These are phyloP conservation scores for Artemisia argyi DNA, from an alignment of 129 eudicot genomes.

Conservation along the genomic window DNA sequence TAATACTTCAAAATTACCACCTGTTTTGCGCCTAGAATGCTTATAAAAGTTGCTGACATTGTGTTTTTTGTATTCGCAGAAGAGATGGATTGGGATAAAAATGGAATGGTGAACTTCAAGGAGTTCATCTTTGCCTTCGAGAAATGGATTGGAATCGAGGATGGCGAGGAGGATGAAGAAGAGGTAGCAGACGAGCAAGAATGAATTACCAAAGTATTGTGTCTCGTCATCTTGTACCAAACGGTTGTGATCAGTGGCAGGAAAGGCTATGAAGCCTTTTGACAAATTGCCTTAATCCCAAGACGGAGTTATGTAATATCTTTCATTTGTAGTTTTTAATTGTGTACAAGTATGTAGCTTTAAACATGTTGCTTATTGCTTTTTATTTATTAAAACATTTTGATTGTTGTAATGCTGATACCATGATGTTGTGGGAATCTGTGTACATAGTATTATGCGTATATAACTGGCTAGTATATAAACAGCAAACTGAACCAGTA, in stretches of 20 bases:
- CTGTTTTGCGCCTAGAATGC: background rate
- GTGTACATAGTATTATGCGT: background rate
- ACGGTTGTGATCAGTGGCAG: slow-evolving; percentile 13
- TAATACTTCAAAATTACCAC: too few species aligned
- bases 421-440: background rate
- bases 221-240: background rate
- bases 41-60: background rate
- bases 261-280: slow-evolving; percentile 1
- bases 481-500: too few species aligned
- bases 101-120: slow-evolving; percentile 87
- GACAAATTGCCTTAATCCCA: background rate
- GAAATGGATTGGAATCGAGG: slow-evolving; percentile 81
- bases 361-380: slow-evolving; percentile 3
- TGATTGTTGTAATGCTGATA: slow-evolving; percentile 5
- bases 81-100: slow-evolving; percentile 89
- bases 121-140: slow-evolving; percentile 85
- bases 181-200: slow-evolving; percentile 11
- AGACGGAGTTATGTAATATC: slow-evolving; percentile 2
- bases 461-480: too few species aligned
- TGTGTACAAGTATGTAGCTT: slow-evolving; percentile 22
- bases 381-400: background rate
- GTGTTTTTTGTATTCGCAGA: slow-evolving; percentile 42
- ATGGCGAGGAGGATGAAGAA: slow-evolving; percentile 58
- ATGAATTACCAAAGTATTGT: background rate
- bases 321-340: slow-evolving; percentile 8